Conservation (phyloP, 2,329 filamentous ascomycete genomes). For the Huntiella decipiens region DNA sequence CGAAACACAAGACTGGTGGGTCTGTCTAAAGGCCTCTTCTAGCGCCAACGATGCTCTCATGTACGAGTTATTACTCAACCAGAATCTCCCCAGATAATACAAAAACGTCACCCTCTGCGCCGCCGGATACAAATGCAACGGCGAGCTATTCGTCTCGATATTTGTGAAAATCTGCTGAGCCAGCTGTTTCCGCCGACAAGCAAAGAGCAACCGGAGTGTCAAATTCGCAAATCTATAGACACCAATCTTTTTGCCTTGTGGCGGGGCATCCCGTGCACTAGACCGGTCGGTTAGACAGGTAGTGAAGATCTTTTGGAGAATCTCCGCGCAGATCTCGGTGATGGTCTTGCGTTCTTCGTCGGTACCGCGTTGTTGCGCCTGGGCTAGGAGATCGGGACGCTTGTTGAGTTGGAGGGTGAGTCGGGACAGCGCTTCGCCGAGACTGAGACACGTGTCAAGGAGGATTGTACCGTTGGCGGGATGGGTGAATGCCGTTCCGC, state of each 20-base stretch:
- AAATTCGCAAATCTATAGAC: conserved; percentile 89
- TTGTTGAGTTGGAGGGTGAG: conserved; percentile 72
- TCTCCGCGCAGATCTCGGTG: conserved; percentile 73
- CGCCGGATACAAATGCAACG: conserved; percentile 63
- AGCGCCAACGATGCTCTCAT: conserved; percentile 56
- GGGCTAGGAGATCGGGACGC: conserved; percentile 51
- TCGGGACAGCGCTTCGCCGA: conserved; percentile 61
- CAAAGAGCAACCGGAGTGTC: conserved; percentile 72
- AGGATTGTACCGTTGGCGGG: conserved; percentile 63
- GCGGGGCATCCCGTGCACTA: conserved; percentile 43
- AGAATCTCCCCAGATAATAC: conserved; percentile 83
- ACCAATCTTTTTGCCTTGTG: conserved; percentile 68
- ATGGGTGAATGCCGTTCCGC: conserved; percentile 63
- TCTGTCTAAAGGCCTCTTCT: conserved; percentile 61
- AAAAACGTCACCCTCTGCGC: conserved; percentile 80
- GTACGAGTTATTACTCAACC: conserved; percentile 72
- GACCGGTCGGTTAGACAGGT: conserved; percentile 71
- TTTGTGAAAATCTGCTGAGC: conserved; percentile 81
- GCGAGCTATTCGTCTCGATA: conserved; percentile 66
- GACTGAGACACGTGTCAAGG: conserved; percentile 63
- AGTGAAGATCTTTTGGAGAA: conserved; percentile 78
- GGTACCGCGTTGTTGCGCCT: conserved; percentile 19
- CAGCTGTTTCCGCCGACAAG: conserved; percentile 64
- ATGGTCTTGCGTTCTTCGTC: conserved; percentile 57
- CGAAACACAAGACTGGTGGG: conserved; percentile 37